Evolutionary conservation across 306 rosid species (phyloP).

Genomic region (Hippophae tibetana): DNA sequence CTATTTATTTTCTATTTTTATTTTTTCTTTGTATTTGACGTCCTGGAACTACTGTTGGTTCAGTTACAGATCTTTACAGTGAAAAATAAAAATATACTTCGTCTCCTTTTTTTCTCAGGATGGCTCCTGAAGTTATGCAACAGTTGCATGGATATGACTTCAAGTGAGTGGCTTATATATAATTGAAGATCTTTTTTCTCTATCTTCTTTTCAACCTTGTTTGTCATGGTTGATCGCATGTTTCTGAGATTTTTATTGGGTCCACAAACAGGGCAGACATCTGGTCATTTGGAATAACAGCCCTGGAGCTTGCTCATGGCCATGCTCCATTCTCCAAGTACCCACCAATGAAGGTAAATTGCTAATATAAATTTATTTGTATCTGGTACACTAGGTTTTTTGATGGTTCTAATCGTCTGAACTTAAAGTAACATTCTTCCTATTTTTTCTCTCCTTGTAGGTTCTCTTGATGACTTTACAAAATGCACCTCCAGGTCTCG

Average conservation of each 20-base stretch:
- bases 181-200: background rate
- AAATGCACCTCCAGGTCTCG: conserved; percentile 97
- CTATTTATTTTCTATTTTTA: background rate
- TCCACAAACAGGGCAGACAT: conserved; percentile 68
- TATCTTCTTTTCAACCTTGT: background rate
- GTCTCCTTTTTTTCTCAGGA: conserved; percentile 37
- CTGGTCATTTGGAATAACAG: conserved; percentile 97
- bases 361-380: background rate
- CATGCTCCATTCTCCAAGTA: conserved; percentile 95
- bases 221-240: background rate
- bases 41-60: conserved; percentile 4
- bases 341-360: conserved; percentile 90
- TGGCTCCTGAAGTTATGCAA: conserved; percentile 99
- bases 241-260: background rate
- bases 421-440: background rate
- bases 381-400: background rate
- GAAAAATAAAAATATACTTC: background rate
- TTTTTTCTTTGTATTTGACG: background rate
- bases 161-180: conserved; percentile 47
- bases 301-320: conserved; percentile 96
- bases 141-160: conserved; percentile 96
- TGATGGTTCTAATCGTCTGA: background rate
- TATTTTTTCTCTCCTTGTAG: conserved; percentile 33
- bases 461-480: conserved; percentile 96
- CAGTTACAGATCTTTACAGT: background rate